Evolutionary conservation across 2,329 filamentous ascomycete species (phyloP).

Genomic region (Arachnomyces sp.): DNA sequence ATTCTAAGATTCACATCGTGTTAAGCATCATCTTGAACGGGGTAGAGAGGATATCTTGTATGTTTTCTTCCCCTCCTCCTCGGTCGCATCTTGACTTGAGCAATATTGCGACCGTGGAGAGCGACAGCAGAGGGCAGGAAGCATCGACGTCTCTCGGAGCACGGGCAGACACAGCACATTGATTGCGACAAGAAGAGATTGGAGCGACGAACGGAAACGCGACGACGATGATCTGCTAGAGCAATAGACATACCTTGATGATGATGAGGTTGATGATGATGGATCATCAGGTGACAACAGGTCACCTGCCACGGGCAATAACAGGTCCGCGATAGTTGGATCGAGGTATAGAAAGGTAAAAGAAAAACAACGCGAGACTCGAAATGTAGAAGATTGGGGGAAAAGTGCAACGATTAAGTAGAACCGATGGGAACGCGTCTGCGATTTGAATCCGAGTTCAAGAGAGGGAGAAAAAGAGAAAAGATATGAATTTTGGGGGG

Average conservation of each 20-base stretch:
- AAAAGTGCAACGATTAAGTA: conserved; percentile 8
- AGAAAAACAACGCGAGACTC: conserved; percentile 21
- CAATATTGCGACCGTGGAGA: background rate
- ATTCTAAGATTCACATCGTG: too few species aligned
- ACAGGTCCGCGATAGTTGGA: conserved; percentile 16
- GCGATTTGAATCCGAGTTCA: conserved; percentile 7
- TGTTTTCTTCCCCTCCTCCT: too few species aligned
- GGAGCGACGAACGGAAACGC: background rate
- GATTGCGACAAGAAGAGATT: conserved; percentile 1
- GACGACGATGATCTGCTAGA: background rate
- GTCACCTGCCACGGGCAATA: conserved; percentile 36
- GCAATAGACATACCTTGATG: conserved; percentile 1
- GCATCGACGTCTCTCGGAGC: too few species aligned
- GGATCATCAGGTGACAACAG: conserved; percentile 39
- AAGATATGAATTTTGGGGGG: conserved; percentile 13
- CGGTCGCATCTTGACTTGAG: too few species aligned
- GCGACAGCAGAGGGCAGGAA: conserved; percentile 5
- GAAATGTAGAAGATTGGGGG: conserved; percentile 17
- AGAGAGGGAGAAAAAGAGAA: conserved; percentile 14
- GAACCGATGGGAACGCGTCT: background rate
- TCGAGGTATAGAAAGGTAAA: conserved; percentile 20
- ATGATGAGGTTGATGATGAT: conserved; percentile 11
- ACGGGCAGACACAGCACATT: too few species aligned
- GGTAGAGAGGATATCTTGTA: too few species aligned
- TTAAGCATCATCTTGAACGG: too few species aligned